Base-by-base conservation (phyloP, 2,329 filamentous ascomycete genomes). In the Colletotrichum sidae region DNA sequence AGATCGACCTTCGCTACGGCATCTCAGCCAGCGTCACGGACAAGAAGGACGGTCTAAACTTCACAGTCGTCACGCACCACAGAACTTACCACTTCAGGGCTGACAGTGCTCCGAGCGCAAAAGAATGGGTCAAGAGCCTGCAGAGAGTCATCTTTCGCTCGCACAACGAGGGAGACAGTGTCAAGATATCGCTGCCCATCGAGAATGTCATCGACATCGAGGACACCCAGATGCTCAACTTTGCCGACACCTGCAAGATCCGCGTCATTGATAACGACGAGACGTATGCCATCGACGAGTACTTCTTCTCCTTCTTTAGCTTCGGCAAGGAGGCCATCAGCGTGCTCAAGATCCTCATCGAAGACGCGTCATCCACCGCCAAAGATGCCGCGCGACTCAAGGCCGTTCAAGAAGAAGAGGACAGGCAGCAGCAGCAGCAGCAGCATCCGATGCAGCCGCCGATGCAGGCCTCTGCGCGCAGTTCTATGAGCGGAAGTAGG, bases 271-370 rank as follows among this genome's bases (percentile, higher is more conserved):
- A 97, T 73, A 96, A 94, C 69, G 93, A 96, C 69, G 95, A 97
- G 77, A 96, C 93, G 0, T 98, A 92, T 78, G 94, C 94, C 3
- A 92, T 98, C 69, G 96, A 99, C 72, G 96, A 99, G 89, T 97
- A 98, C 76, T 98, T 96, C 76, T 98, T 99, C 77, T 96, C 94
- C 0, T 98, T 98, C 78, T 97, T 97, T 76, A 91, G 88, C 70
- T 90, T 90, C 68, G 94, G 94, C 7, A 89, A 92, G 72, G 92
- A 97, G 71, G 95, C 93, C 12, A 88, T 97, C 68, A 88, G 90
- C 54, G 86, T 96, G 2, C 82, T 99, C 55, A 92, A 88, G 68
- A 87, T 88, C 46, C 81, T 96, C 57, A 86, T 94, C 9, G 89
- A 92, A 53, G 88, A 90, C 68, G 86, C 88, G 33, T 81, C 86